Conservation (phyloP, 768 basidiomycete species). For the Mycena filopes region DNA sequence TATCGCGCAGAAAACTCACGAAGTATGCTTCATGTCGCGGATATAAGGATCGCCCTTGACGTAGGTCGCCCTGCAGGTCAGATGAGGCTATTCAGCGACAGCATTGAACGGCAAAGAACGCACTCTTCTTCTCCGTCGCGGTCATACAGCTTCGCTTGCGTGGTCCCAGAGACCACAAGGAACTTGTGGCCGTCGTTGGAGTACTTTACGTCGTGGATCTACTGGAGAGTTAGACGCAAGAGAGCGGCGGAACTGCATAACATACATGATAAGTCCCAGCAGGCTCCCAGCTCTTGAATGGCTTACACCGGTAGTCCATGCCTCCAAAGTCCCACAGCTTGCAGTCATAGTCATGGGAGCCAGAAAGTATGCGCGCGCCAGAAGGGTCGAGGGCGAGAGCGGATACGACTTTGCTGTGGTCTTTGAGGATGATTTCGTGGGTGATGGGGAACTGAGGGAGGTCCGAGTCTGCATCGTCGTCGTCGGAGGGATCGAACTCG, state of each 20-base stretch:
- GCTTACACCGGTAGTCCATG: constrained; percentile 90
- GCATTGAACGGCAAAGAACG: constrained; percentile 44
- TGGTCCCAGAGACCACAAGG: constrained; percentile 88
- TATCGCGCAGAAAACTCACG: constrained; percentile 63
- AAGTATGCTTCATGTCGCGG: constrained; percentile 98
- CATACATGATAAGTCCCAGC: constrained; percentile 90
- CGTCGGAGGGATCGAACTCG: constrained; percentile 71
- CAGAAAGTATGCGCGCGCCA: constrained; percentile 90
- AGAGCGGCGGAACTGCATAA: constrained; percentile 30
- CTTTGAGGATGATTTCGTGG: constrained; percentile 92
- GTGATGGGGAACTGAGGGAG: constrained; percentile 82
- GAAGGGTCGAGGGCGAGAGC: constrained; percentile 93
- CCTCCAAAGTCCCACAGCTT: constrained; percentile 99
- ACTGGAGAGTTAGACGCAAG: constrained; percentile 16
- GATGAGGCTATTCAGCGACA: constrained; percentile 56
- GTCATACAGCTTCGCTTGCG: constrained; percentile 89
- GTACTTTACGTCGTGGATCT: constrained; percentile 94
- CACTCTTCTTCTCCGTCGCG: constrained; percentile 95
- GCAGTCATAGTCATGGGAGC: constrained; percentile 97
- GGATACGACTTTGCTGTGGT: constrained; percentile 95
- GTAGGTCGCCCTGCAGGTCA: constrained; percentile 73
- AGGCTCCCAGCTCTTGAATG: constrained; percentile 97
- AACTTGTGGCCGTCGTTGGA: constrained; percentile 89
- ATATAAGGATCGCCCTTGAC: constrained; percentile 98
- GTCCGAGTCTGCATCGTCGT: constrained; percentile 57